Conservation (phyloP, 495 filamentous ascomycete genomes). For the Lichenothelia convexa region DNA sequence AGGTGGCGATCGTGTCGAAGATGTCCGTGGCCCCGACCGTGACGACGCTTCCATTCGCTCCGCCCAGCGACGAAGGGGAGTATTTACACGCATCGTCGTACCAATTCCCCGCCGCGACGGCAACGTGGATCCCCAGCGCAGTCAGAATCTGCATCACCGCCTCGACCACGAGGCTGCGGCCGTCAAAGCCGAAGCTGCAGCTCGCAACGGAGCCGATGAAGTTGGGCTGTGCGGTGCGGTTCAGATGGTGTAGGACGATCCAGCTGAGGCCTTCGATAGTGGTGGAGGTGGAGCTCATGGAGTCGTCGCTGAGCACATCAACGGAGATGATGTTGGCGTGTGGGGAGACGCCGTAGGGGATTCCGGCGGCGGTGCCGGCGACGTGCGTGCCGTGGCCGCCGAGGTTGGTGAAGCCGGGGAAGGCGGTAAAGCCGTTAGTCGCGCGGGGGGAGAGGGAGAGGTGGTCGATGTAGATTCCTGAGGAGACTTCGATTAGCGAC, state of each 20-base stretch:
- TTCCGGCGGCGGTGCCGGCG: conserved; percentile 22
- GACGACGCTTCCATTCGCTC: conserved; percentile 16
- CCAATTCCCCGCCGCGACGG: conserved; percentile 24
- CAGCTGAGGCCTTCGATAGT: conserved; percentile 21
- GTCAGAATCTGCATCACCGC: conserved; percentile 14
- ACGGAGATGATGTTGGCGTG: conserved; percentile 24
- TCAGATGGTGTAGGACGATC: conserved; percentile 19
- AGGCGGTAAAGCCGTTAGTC: conserved; percentile 20
- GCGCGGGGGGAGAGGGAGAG: conserved; percentile 28
- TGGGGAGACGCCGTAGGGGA: conserved; percentile 20
- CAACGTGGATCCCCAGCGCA: conserved; percentile 19
- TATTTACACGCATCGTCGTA: conserved; percentile 17
- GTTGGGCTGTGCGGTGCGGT: conserved; percentile 12
- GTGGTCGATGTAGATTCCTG: conserved; percentile 27
- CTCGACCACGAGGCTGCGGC: conserved; percentile 12
- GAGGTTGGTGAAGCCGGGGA: conserved; percentile 17
- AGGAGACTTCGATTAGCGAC: too few species aligned
- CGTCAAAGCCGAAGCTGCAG: conserved; percentile 21
- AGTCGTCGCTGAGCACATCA: conserved; percentile 21
- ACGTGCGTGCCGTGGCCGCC: conserved; percentile 31
- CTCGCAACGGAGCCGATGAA: conserved; percentile 25
- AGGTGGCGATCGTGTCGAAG: conserved; percentile 13
- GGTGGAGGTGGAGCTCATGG: conserved; percentile 17
- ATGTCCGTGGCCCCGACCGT: conserved; percentile 22
- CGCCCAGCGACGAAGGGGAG: conserved; percentile 19